Conservation (phyloP, 352 stramenopile species). For the Globisporangium paroecandrum region DNA sequence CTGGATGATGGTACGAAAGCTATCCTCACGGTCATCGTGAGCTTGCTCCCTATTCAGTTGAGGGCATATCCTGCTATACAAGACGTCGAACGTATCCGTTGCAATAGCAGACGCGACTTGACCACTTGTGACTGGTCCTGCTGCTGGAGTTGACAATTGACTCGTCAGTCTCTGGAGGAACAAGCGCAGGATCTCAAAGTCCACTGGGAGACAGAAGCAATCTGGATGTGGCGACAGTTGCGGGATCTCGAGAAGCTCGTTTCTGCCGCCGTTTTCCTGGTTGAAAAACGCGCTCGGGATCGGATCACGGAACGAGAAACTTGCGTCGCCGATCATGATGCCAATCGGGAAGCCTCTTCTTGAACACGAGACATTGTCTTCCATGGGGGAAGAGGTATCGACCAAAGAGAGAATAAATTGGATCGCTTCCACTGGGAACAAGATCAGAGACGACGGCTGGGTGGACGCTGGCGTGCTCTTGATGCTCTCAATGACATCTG, state of each 20-base stretch:
- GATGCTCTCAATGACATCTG: conserved; percentile 29
- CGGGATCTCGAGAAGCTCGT: conserved; percentile 43
- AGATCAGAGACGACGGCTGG: conserved; percentile 38
- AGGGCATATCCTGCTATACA: conserved; percentile 24
- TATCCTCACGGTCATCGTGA: not conserved
- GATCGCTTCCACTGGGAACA: conserved; percentile 71
- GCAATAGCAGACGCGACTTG: conserved; percentile 34
- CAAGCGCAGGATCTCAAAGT: conserved; percentile 62
- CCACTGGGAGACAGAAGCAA: conserved; percentile 78
- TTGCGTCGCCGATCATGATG: conserved; percentile 49
- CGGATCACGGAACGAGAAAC: conserved; percentile 56
- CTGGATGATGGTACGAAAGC: conserved; percentile 2
- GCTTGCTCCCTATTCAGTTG: not conserved
- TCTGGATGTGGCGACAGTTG: conserved; percentile 77
- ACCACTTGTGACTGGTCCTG: not conserved
- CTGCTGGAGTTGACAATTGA: not conserved
- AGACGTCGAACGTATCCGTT: conserved; percentile 76
- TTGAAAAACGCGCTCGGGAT: conserved; percentile 60
- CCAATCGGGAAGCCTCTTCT: conserved; percentile 20
- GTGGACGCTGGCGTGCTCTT: conserved; percentile 1
- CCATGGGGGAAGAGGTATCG: not conserved
- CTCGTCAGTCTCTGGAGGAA: conserved; percentile 32
- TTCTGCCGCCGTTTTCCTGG: conserved; percentile 3
- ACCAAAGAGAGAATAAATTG: conserved; percentile 45
- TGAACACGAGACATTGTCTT: conserved; percentile 1